A percentile compares a stretch with the other conserved stretches of the same genome.
Conservation (phyloP, 306 rosid genomes). For the Lotus japonicus region DNA sequence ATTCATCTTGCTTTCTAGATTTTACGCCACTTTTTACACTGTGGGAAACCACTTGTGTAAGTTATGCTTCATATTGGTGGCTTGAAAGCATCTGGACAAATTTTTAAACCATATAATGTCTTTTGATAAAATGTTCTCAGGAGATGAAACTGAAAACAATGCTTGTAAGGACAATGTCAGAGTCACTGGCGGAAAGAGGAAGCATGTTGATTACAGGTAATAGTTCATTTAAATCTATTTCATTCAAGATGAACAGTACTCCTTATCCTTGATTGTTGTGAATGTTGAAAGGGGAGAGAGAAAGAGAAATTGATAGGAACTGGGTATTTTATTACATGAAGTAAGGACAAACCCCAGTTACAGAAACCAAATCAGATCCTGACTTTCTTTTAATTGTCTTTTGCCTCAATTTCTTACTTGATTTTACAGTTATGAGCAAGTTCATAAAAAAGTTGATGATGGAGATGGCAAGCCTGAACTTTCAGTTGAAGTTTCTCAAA, state of each 20-base stretch:
- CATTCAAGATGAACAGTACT: background rate
- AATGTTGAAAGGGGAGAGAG: background rate
- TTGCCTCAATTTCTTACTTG: conserved; percentile 19
- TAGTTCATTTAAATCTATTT: conserved; percentile 22
- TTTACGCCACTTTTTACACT: conserved; percentile 2
- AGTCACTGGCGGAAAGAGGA: conserved; percentile 59
- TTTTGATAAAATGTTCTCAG: conserved; percentile 46
- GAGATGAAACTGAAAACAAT: conserved; percentile 37
- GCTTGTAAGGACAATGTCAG: conserved; percentile 34
- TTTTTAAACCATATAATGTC: conserved; percentile 17
- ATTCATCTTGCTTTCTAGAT: conserved; percentile 8
- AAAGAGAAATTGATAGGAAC: background rate
- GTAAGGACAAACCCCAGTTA: background rate
- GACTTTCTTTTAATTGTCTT: conserved; percentile 8
- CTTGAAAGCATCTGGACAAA: background rate
- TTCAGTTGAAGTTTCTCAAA: conserved; percentile 30
- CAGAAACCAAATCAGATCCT: conserved; percentile 6
- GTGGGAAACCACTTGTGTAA: background rate
- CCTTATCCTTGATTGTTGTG: background rate
- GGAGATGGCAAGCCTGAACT: conserved; percentile 41
- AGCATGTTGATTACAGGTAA: conserved; percentile 56
- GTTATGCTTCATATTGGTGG: conserved; percentile 9
- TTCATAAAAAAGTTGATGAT: conserved; percentile 32
- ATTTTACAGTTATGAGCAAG: conserved; percentile 41
- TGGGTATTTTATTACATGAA: background rate